phyloP scores from a whole-genome alignment of 139 green algal genomes.

The Medakamo hakoo region DNA sequence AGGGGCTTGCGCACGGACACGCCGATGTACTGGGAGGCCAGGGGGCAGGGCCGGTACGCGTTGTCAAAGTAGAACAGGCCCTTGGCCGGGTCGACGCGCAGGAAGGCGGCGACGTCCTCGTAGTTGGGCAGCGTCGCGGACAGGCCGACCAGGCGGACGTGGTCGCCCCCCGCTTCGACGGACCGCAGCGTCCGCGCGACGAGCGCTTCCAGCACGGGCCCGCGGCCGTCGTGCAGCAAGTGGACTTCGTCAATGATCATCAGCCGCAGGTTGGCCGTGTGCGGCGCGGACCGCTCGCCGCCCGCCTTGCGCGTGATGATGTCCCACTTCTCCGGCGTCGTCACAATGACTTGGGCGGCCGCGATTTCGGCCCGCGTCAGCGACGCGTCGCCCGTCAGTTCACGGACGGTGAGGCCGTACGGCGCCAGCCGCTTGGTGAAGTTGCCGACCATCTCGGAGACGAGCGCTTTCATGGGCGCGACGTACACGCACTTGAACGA shows the following conservation, averaged over 20 bases:
- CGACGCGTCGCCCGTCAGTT: constrained; percentile 84
- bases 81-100: constrained; percentile 74
- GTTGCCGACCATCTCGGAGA: constrained; percentile 97
- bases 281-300: constrained; percentile 60
- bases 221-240: constrained; percentile 88
- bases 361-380: constrained; percentile 85
- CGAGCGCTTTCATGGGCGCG: constrained; percentile 96
- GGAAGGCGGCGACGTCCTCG: constrained; percentile 86
- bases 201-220: constrained; percentile 89
- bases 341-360: constrained; percentile 88
- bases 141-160: constrained; percentile 86
- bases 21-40: constrained; percentile 93
- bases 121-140: constrained; percentile 96
- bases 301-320: constrained; percentile 96
- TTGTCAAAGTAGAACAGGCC: constrained; percentile 97
- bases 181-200: constrained; percentile 85
- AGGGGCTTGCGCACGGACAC: constrained; percentile 94
- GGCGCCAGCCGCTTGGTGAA: constrained; percentile 29
- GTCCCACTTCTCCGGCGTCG: constrained; percentile 98
- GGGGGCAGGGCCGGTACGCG: constrained; percentile 76
- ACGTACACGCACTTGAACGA: constrained; percentile 98
- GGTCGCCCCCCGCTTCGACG: constrained; percentile 72
- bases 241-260: constrained; percentile 99
- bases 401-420: constrained; percentile 44
- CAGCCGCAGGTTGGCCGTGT: constrained; percentile 81